Conservation (phyloP, 2,329 filamentous ascomycete genomes). For the Arthroderma sp. region DNA sequence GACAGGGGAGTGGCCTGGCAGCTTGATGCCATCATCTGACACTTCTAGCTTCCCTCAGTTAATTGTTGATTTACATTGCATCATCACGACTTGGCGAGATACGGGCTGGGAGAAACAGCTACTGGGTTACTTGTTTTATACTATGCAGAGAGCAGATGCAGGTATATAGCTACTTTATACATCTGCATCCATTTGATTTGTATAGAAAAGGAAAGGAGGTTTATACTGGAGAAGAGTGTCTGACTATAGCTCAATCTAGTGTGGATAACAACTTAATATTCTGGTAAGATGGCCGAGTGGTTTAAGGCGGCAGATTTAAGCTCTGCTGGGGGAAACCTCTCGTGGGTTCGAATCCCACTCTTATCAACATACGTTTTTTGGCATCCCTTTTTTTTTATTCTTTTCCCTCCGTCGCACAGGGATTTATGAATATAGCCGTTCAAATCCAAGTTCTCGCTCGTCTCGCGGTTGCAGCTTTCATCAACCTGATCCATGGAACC, state of each 20-base stretch:
- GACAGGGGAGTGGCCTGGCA: background rate
- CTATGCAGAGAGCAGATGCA: no score
- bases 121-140: background rate
- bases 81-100: background rate
- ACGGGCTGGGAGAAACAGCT: background rate
- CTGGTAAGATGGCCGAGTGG: slow-evolving; percentile 5
- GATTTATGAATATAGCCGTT: background rate
- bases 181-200: background rate
- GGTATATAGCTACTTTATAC: no score
- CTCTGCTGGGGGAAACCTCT: slow-evolving; percentile 4
- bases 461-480: background rate
- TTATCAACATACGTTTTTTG: slow-evolving; percentile 1
- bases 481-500: background rate
- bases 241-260: no score
- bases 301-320: slow-evolving; percentile 6
- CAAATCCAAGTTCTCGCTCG: background rate
- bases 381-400: background rate
- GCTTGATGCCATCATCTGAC: slow-evolving; percentile 2
- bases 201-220: background rate
- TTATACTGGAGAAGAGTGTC: background rate
- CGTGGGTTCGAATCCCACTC: slow-evolving; percentile 6
- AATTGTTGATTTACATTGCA: slow-evolving; percentile 3
- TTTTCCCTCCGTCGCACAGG: background rate
- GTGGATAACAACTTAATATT: background rate
- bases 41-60: background rate